Base-by-base conservation (phyloP, 805 yeast genomes). In the Brettanomyces bruxellensis region DNA sequence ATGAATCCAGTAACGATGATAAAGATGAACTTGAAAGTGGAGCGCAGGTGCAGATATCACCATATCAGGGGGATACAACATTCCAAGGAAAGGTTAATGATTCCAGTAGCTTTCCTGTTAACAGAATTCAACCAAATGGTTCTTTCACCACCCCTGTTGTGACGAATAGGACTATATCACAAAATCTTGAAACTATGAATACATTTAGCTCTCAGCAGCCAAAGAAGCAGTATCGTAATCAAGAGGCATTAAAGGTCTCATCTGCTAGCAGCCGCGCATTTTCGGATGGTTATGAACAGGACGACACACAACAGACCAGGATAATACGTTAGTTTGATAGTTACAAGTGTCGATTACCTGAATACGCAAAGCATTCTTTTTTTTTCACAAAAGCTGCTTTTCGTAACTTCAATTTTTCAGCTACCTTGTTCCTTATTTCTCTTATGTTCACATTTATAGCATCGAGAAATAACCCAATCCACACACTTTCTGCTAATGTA, bases 401-500 rank as follows among this genome's bases (percentile, higher is more conserved):
- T 28, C 32, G 11, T 28, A 7, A 1, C 32, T 28, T 9, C 11
- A 9, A 1, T 1, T 28, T 7, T 28, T 9, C 11, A 28, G 11
- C 32, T 28, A 3, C 11, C 3, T 28, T 14, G 32, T 34, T 23
- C 25, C 40, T 18, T 14, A 23, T 14, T 38, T 11, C 12, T 38
- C 30, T 38, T 34, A 4, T 41, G 45, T 12, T 49, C 36, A 44
- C 65, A 60, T 12, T 47, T 42, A 14, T 41, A 41, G 49, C 65
- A 60, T 4, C 47, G 47, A 9, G 45, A 47, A n/a, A 59, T 45
- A 24, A 60, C 53, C 44, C 49, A 60, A 25, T 57, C 54, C 34
- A 60, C 62, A 25, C 58, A 51, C 45, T 55, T 59, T 37, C 56
- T 51, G 5, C 62, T 57, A 28, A 60, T 60, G 49, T 60, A 60